A percentile compares a stretch with the other conserved stretches of the same genome.
Evolutionary conservation across 2,329 filamentous ascomycete genomes (phyloP).

Genomic region (Ophiostoma sp.): DNA sequence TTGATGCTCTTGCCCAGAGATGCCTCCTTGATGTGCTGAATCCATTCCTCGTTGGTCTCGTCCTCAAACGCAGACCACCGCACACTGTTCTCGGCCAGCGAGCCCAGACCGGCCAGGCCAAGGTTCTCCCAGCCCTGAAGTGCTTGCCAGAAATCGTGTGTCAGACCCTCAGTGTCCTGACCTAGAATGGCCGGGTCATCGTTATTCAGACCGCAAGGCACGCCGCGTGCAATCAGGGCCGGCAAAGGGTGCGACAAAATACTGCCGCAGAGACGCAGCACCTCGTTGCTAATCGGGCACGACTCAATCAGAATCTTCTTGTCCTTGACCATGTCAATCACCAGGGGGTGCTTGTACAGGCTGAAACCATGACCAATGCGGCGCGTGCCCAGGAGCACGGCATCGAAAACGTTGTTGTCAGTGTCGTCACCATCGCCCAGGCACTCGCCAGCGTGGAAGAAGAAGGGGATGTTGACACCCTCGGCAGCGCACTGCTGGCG

Average conservation of each 20-base stretch:
- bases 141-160: constrained; percentile 91
- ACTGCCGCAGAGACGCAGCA: constrained; percentile 30
- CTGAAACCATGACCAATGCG: constrained; percentile 87
- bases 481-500: constrained; percentile 74
- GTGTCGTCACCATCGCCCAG: constrained; percentile 68
- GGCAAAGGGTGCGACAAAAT: constrained; percentile 57
- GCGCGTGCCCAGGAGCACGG: constrained; percentile 76
- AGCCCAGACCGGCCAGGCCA: constrained; percentile 77
- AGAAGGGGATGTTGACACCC: constrained; percentile 80
- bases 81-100: constrained; percentile 86
- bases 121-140: constrained; percentile 89
- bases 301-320: constrained; percentile 83
- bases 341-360: constrained; percentile 83
- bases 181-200: constrained; percentile 84
- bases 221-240: constrained; percentile 75
- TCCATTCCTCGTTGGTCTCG: constrained; percentile 64
- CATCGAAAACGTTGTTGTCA: constrained; percentile 82
- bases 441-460: constrained; percentile 90
- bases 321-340: constrained; percentile 83
- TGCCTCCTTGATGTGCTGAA: constrained; percentile 65
- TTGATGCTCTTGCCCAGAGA: constrained; percentile 66
- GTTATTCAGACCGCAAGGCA: constrained; percentile 78
- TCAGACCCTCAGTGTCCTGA: constrained; percentile 74
- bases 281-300: constrained; percentile 87
- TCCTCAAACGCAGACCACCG: constrained; percentile 88